A percentile compares a stretch with the other conserved stretches of the same genome.
Evolutionary conservation across 441 rosid species (phyloP).

Genomic region (Arabidopsis hybrid): DNA sequence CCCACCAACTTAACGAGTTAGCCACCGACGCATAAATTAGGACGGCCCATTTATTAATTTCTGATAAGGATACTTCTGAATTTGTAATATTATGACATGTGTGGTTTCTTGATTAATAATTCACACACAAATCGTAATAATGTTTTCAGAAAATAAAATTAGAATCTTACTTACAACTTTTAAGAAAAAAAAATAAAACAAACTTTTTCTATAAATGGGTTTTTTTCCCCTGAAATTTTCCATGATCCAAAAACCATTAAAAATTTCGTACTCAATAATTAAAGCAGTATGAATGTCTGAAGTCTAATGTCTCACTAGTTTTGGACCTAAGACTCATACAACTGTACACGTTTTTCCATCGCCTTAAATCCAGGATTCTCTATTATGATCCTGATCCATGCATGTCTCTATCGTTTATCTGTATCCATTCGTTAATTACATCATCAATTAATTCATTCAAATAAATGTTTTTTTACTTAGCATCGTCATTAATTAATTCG

Average conservation of each 20-base stretch:
- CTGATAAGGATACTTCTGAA: not conserved
- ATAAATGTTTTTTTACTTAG: not conserved
- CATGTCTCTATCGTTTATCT: constrained; percentile 28
- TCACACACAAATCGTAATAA: not conserved
- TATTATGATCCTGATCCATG: not conserved
- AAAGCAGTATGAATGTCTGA: not conserved
- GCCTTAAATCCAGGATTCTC: not conserved
- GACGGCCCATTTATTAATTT: constrained; percentile 30
- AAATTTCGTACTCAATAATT: not conserved
- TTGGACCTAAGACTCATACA: constrained; percentile 2
- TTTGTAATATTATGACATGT: not conserved
- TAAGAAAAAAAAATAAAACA: not conserved
- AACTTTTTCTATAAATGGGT: not conserved
- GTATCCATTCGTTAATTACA: constrained; percentile 21
- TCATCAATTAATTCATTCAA: not conserved
- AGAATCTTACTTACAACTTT: not conserved
- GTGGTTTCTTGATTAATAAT: not conserved
- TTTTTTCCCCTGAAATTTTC: constrained; percentile 2
- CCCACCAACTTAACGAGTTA: constrained; percentile 25
- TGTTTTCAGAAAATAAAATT: too few relatives aligned
- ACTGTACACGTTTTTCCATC: not conserved
- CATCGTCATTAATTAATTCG: not conserved
- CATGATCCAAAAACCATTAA: not conserved
- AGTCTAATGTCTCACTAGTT: constrained; percentile 10
- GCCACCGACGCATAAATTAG: constrained; percentile 37